A percentile compares a stretch with the other conserved stretches of the same genome.
These are phyloP conservation scores for Penicillium sclerotiorum DNA, from an alignment of 2,329 filamentous ascomycete species.

Conservation along the genomic window DNA sequence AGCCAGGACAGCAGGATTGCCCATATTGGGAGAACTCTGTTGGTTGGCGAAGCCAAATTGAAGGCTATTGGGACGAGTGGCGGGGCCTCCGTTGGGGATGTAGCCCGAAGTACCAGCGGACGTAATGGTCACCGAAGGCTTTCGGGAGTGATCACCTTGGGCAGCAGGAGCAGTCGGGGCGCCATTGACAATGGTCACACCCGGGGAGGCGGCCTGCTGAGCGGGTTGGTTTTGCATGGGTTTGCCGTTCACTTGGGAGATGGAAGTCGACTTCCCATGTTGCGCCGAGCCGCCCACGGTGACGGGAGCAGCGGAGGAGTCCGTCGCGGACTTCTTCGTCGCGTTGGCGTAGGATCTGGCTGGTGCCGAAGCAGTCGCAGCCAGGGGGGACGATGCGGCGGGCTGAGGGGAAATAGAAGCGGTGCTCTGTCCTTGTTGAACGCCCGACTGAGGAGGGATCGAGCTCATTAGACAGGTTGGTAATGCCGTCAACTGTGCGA, in stretches of 20 bases:
- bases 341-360: slow-evolving; percentile 64
- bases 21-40: slow-evolving; percentile 63
- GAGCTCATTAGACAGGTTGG: slow-evolving; percentile 63
- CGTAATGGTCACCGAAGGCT: slow-evolving; percentile 89
- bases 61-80: slow-evolving; percentile 61
- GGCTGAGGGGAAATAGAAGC: slow-evolving; percentile 47
- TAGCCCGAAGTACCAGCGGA: slow-evolving; percentile 76
- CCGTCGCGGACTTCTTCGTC: slow-evolving; percentile 61
- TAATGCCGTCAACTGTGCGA: slow-evolving; percentile 29
- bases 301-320: slow-evolving; percentile 54
- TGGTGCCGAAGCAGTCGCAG: slow-evolving; percentile 57
- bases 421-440: slow-evolving; percentile 53
- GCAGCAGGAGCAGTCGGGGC: slow-evolving; percentile 44
- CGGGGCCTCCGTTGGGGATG: slow-evolving; percentile 74
- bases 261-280: slow-evolving; percentile 65
- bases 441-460: slow-evolving; percentile 52
- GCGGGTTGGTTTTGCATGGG: slow-evolving; percentile 52
- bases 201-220: slow-evolving; percentile 36
- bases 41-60: slow-evolving; percentile 79
- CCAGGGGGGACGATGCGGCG: slow-evolving; percentile 52
- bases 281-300: slow-evolving; percentile 55
- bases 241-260: slow-evolving; percentile 85
- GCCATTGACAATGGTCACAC: slow-evolving; percentile 70
- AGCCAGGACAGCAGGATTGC: slow-evolving; percentile 58
- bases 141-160: slow-evolving; percentile 73